These are phyloP conservation scores for Xylariaceae sp. DNA, from an alignment of 2,329 filamentous ascomycete genomes.

Conservation along the genomic window DNA sequence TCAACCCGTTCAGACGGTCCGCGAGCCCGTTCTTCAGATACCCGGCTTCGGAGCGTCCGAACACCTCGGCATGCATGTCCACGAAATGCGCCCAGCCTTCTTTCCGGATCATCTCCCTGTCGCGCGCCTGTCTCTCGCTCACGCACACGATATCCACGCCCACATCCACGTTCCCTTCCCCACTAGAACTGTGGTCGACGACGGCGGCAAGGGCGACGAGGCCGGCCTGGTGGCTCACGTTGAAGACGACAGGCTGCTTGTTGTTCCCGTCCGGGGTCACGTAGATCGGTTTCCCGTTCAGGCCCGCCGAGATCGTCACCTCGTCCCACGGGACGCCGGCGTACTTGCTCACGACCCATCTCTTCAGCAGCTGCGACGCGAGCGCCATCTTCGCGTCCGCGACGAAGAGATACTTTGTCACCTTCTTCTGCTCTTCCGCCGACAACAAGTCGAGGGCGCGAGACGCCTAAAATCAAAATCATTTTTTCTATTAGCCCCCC, in stretches of 20 bases:
- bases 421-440: constrained; percentile 48
- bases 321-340: constrained; percentile 55
- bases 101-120: constrained; percentile 49
- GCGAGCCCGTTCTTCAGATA: constrained; percentile 49
- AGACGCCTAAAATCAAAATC: constrained; percentile 41
- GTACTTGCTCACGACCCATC: constrained; percentile 57
- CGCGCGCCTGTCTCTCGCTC: constrained; percentile 59
- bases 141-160: constrained; percentile 75
- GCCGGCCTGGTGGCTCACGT: constrained; percentile 73
- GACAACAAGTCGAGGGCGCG: constrained; percentile 48
- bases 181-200: constrained; percentile 26
- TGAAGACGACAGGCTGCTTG: constrained; percentile 58
- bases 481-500: constrained; percentile 3
- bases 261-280: constrained; percentile 39
- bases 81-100: constrained; percentile 62
- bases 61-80: constrained; percentile 66
- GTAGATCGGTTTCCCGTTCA: constrained; percentile 50
- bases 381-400: constrained; percentile 71
- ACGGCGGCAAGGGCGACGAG: constrained; percentile 63
- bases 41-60: constrained; percentile 55
- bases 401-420: constrained; percentile 59
- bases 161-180: constrained; percentile 38
- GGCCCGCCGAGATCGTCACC: constrained; percentile 51
- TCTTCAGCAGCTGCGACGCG: constrained; percentile 68
- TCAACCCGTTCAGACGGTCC: constrained; percentile 22